A percentile compares a stretch with the other conserved stretches of the same genome.
Conservation (phyloP, 805 yeast species). For the Schwanniomyces pseudopolymorphus region DNA sequence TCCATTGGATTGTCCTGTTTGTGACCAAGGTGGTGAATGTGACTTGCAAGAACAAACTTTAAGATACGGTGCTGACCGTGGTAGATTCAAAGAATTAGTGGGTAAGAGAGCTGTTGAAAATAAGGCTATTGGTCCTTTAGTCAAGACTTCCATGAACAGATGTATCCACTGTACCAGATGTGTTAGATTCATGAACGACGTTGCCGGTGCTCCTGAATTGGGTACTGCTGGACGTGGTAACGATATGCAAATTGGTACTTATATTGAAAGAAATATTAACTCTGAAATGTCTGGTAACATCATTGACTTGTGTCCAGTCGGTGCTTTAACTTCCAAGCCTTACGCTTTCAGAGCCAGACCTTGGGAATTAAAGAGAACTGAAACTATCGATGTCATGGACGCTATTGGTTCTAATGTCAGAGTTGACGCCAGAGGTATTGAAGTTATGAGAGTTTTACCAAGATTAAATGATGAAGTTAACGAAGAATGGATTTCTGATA, state of each 20-base stretch:
- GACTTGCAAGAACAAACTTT: constrained; percentile 85
- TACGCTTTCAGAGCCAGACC: constrained; percentile 92
- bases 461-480: constrained; percentile 82
- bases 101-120: constrained; percentile 91
- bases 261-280: constrained; percentile 79
- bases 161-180: constrained; percentile 92
- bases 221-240: constrained; percentile 90
- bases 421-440: constrained; percentile 83
- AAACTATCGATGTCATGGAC: constrained; percentile 80
- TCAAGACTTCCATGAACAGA: constrained; percentile 88
- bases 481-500: constrained; percentile 91
- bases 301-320: constrained; percentile 87
- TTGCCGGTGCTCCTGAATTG: constrained; percentile 90
- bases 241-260: constrained; percentile 89
- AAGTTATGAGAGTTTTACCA: constrained; percentile 84
- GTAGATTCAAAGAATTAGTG: constrained; percentile 74
- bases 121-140: constrained; percentile 86
- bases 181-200: constrained; percentile 84
- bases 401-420: constrained; percentile 81
- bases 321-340: constrained; percentile 87
- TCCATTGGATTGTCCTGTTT: constrained; percentile 89
- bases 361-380: constrained; percentile 90
- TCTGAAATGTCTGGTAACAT: constrained; percentile 85
- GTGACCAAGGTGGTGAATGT: constrained; percentile 95
- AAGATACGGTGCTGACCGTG: constrained; percentile 83